A percentile compares a stretch with the other conserved stretches of the same genome.
phyloP scores from a whole-genome alignment of 305 asterid species.

The Fraxinus sp. region DNA sequence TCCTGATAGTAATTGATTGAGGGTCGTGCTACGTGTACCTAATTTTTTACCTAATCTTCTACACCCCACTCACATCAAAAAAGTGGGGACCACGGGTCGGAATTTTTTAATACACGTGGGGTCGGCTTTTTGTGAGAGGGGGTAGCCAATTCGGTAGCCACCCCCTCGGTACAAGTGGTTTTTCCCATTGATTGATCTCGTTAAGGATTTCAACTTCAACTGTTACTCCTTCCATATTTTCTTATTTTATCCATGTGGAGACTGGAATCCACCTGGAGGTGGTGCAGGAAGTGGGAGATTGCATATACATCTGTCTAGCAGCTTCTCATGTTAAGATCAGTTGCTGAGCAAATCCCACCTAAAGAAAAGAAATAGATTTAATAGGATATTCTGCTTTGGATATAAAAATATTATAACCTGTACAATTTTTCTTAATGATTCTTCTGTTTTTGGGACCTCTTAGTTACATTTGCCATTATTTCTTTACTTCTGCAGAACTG shows the following conservation, averaged over 20 bases:
- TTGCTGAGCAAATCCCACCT: neutral
- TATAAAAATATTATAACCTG: neutral
- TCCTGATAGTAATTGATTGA: too few relatives aligned
- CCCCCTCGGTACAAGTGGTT: too few relatives aligned
- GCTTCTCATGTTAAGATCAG: neutral
- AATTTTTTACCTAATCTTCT: too few relatives aligned
- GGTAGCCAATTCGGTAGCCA: too few relatives aligned
- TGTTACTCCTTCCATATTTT: neutral
- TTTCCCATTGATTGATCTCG: neutral
- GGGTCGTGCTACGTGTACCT: too few relatives aligned
- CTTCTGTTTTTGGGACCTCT: neutral
- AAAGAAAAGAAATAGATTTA: neutral
- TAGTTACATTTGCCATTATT: neutral
- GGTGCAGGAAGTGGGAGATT: neutral
- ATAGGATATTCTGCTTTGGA: neutral
- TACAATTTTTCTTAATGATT: neutral
- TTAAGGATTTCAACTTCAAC: neutral
- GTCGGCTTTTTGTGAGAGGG: too few relatives aligned
- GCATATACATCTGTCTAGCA: neutral
- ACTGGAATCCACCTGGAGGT: neutral
- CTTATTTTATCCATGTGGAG: neutral
- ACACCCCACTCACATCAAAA: too few relatives aligned
- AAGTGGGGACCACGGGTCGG: too few relatives aligned
- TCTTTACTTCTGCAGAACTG: slow-evolving; percentile 36
- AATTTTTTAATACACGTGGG: too few relatives aligned